These are phyloP conservation scores for Strobilomyces dryophilus DNA, from an alignment of 768 basidiomycete species.

Conservation along the genomic window DNA sequence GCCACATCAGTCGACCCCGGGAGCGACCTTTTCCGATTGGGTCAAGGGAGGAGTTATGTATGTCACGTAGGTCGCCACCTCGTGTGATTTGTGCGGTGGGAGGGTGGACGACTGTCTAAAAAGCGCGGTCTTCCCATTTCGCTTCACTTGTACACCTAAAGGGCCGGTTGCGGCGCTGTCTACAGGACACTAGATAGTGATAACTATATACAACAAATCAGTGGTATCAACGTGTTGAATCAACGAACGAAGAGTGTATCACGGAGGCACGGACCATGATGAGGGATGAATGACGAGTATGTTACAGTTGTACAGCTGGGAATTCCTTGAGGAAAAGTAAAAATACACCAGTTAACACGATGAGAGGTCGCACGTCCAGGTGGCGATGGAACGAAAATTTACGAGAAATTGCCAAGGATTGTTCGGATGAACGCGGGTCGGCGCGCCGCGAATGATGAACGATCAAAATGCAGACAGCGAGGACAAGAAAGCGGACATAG, in stretches of 20 bases:
- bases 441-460: constrained; percentile 1
- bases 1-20: background rate
- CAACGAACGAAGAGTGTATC: constrained; percentile 15
- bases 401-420: background rate
- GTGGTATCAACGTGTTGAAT: constrained; percentile 6
- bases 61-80: constrained; percentile 2
- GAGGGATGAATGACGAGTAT: background rate
- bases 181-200: constrained; percentile 24
- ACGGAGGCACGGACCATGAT: too few relatives aligned
- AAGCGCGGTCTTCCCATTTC: constrained; percentile 11
- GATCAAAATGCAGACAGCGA: constrained; percentile 27
- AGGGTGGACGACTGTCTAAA: constrained; percentile 3
- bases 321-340: constrained; percentile 18
- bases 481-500: constrained; percentile 32
- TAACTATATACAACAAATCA: constrained; percentile 29
- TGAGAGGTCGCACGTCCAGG: constrained; percentile 4
- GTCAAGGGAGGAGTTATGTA: background rate
- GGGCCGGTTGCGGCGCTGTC: constrained; percentile 6
- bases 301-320: constrained; percentile 25
- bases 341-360: constrained; percentile 24
- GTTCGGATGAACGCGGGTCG: constrained; percentile 7
- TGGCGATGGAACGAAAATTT: constrained; percentile 2
- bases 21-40: constrained; percentile 4
- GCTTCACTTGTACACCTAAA: constrained; percentile 7
- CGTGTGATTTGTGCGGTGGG: background rate